Evolutionary conservation across 78 protist genomes (phyloP).

Genomic region (Dictyostelium brefeldianum): DNA sequence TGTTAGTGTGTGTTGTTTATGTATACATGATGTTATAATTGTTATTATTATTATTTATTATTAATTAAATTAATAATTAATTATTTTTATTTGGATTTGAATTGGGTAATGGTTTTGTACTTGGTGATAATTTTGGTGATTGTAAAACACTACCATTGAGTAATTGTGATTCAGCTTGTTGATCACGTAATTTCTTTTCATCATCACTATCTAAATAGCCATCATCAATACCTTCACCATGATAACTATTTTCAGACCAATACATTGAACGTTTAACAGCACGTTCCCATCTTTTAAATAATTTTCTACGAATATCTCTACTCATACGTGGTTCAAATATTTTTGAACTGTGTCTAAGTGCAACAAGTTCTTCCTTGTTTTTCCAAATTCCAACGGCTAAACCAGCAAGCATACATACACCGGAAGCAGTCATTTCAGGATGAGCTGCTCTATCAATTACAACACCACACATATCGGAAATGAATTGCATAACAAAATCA

Average conservation of each 20-base stretch:
- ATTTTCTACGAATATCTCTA: conserved; percentile 22
- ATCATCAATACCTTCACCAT: conserved; percentile 28
- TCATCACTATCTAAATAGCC: conserved; percentile 33
- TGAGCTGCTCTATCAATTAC: conserved; percentile 71
- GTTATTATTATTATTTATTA: too few species aligned
- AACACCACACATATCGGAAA: conserved; percentile 33
- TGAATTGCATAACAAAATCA: conserved; percentile 82
- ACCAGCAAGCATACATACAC: conserved; percentile 71
- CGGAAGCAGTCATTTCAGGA: conserved; percentile 78
- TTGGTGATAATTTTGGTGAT: conserved; percentile 10
- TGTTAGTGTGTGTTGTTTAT: too few species aligned
- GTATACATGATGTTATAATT: too few species aligned
- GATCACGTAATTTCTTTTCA: conserved; percentile 6
- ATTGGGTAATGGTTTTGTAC: not conserved
- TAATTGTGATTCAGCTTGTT: not conserved
- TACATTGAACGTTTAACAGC: conserved; percentile 53
- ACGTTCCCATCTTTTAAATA: conserved; percentile 58
- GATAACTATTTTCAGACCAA: conserved; percentile 53
- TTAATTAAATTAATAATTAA: not conserved
- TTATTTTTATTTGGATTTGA: conserved; percentile 12
- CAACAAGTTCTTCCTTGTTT: conserved; percentile 30
- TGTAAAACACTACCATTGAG: not conserved
- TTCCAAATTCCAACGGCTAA: conserved; percentile 57
- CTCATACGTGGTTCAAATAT: conserved; percentile 31
- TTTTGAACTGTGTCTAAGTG: conserved; percentile 37